A percentile compares a stretch with the other conserved stretches of the same genome.
Evolutionary conservation across 352 stramenopile species (phyloP).

Genomic region (Globisporangium megalacanthum): DNA sequence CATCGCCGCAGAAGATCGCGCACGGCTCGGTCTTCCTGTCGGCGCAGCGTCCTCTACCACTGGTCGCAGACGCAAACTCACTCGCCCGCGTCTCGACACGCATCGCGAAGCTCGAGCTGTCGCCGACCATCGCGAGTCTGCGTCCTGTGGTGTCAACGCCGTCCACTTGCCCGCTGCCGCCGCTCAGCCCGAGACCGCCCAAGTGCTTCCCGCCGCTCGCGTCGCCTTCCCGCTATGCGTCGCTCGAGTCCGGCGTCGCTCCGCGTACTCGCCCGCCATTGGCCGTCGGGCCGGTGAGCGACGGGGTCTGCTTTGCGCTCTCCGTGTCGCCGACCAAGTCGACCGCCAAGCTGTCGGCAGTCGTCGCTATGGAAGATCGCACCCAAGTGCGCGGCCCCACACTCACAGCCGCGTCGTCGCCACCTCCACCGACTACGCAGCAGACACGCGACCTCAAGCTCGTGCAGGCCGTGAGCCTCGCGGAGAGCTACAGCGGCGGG

Average conservation of each 20-base stretch:
- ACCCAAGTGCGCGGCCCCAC: conserved; percentile 7
- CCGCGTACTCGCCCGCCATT: not conserved
- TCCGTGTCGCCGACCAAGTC: conserved; percentile 6
- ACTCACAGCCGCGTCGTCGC: not conserved
- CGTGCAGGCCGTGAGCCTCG: conserved; percentile 66
- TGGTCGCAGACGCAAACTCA: not conserved
- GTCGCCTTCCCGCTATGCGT: not conserved
- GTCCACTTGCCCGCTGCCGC: not conserved
- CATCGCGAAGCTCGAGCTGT: not conserved
- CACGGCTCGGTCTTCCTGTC: conserved; percentile 28
- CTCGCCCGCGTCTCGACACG: not conserved
- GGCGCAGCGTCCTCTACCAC: conserved; percentile 5
- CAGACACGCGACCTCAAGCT: conserved; percentile 40
- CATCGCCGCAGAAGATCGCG: conserved; percentile 22
- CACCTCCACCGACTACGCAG: not conserved
- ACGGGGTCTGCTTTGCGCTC: conserved; percentile 12
- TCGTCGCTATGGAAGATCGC: no score
- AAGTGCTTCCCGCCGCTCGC: conserved; percentile 15
- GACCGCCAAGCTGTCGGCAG: no score
- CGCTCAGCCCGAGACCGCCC: conserved; percentile 2
- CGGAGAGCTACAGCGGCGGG: conserved; percentile 75
- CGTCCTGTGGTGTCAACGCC: not conserved
- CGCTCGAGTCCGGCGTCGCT: conserved; percentile 2
- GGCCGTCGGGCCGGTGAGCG: not conserved
- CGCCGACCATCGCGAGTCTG: not conserved